Base-by-base conservation (phyloP, 2,329 filamentous ascomycete species). In the Fusarium lateritium region DNA sequence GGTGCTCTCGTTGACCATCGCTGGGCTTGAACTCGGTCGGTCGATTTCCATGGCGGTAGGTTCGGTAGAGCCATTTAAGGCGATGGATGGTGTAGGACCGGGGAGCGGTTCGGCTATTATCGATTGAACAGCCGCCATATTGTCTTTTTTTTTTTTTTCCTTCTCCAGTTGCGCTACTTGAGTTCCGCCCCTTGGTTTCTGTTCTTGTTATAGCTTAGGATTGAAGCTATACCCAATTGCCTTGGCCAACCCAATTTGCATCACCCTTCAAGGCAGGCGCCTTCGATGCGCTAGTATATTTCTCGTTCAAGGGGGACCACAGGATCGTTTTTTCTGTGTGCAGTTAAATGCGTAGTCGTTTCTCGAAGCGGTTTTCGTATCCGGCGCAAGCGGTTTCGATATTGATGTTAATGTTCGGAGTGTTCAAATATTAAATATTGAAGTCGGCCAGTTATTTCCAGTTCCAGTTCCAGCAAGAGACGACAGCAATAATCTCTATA, bases 91-190 rank as follows among this genome's bases (percentile, higher is more conserved):
- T 11, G 57, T 68, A 33, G 78, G 67, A 52, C 73, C 72, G 34
- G 76, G 75, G 51, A 77, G 77, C 31, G 79, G 74, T 43, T 76
- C 78, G 44, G 77, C 70, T 47, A 80, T 68, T 55, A 80, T 72
- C 56, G 79, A 78, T 58, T 81, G 79, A 40, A 82, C 79, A 10
- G 80, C 78, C 55, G 80, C 79, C 80, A 82, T 82, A 39, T 62
- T 65, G 34, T 58, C 42, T 36, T 47, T 44, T 43, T 24, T n/a
- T 33, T 19, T 38, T 45, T 45, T 22, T 15, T 22, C 43, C 21
- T 56, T 28, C 19, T 19, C 19, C 19, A 19, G 26, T 39, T 47
- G 40, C 49, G 26, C 43, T 38, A 52, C 19, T 36, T 45, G 36
- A 24, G 17, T 52, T 54, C 56, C 56, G 33, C 51, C 60, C 57